Evolutionary conservation across 1,284 basidiomycete species (phyloP), one percentile per base, ranked within the genome.

Genomic region (Prillingera fragicola): DNA sequence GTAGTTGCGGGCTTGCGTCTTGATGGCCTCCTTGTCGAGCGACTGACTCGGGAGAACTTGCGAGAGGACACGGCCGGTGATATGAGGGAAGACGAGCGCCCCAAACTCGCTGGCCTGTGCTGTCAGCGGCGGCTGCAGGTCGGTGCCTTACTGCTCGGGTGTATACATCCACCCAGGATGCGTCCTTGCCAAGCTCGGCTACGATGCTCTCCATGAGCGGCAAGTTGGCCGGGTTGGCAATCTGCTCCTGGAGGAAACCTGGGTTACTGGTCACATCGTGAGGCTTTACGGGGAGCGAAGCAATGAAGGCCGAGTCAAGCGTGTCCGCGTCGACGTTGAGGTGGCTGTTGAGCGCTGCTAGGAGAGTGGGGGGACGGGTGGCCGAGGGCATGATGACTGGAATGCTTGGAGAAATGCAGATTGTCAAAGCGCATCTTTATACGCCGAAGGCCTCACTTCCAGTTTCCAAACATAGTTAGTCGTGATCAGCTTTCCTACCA

Each of bases 211-310:
- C 46, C 38, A 63, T 46, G 5, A 63, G 27, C 36, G 55, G 57
- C 48, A 59, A 52, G 50, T 63, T 63, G 22, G 53, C 53, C 13
- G 59, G 55, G 24, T 47, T 48, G 14, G 36, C 42, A 32, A 63
- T 36, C 27, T 55, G 52, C 31, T 53, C 50, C 33, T 54, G 32
- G n/a, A 61, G 45, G 23, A 60, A 37, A 8, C 50, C 21, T 45
- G 59, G 60, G 33, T 63, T 63, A 28, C 54, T 57, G 14, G 60
- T 63, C 54, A 57, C 53, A 43, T 61, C 59, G 37, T 59, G 57
- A 14, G 55, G 46, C 27, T 43, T 55, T 43, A 63, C 48, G 9
- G 59, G 59, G 6, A 62, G 39, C 17, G 50, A 31, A 26, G 44
- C 42, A 33, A 50, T 48, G 46, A 58, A 41, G 10, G 41, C 45